Conservation (phyloP, 106 monocot species). For the Platanthera zijinensis region DNA sequence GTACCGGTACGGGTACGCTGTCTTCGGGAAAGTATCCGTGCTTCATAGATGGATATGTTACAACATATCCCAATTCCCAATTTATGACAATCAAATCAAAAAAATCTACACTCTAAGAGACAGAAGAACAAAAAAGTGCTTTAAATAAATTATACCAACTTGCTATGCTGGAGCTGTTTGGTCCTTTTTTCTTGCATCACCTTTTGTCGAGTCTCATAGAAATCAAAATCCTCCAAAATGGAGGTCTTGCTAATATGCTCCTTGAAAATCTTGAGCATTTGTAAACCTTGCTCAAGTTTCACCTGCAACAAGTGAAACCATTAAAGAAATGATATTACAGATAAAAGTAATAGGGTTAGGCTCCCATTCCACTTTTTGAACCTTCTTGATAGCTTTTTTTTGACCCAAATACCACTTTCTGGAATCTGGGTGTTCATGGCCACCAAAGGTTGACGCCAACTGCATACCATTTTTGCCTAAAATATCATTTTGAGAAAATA, state of each 20-base stretch:
- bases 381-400: no score
- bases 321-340: neutral
- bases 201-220: slow-evolving; percentile 78
- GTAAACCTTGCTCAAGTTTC: slow-evolving; percentile 66
- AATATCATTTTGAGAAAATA: no score
- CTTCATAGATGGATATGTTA: no score
- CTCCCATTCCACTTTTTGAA: no score
- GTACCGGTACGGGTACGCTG: no score
- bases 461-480: no score
- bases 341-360: neutral
- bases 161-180: slow-evolving; percentile 62
- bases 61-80: neutral
- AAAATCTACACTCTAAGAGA: neutral
- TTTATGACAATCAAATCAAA: neutral
- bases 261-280: slow-evolving; percentile 77
- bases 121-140: neutral
- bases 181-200: slow-evolving; percentile 60
- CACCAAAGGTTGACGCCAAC: no score
- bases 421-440: no score
- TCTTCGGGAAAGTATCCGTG: no score
- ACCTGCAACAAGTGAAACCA: slow-evolving; percentile 26
- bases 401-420: no score
- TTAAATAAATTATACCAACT: slow-evolving; percentile 37
- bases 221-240: slow-evolving; percentile 73
- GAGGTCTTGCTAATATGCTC: slow-evolving; percentile 68